phyloP scores from a whole-genome alignment of 345 rosid genomes.

The Rhodamnia argentea region DNA sequence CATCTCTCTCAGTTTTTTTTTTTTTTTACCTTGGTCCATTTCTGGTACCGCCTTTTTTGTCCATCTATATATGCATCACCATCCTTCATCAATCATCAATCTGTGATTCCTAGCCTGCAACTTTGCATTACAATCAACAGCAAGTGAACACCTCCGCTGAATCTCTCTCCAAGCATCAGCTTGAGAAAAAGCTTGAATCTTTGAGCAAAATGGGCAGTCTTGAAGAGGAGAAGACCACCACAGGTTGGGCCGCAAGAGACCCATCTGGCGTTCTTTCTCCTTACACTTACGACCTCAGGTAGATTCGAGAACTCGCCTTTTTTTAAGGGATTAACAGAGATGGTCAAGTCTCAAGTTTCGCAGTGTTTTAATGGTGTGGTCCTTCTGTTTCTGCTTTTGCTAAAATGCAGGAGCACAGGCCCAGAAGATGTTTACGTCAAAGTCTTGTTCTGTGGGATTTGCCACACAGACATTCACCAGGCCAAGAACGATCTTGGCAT shows the following conservation, averaged over 20 bases:
- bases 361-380: background rate
- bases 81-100: too few relatives aligned
- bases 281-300: constrained; percentile 41
- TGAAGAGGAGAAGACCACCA: constrained; percentile 18
- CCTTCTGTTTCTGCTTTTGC: background rate
- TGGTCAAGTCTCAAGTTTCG: background rate
- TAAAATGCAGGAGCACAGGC: constrained; percentile 29
- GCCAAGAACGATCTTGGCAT: constrained; percentile 47
- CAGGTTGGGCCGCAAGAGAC: constrained; percentile 56
- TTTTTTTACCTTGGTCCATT: background rate
- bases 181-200: background rate
- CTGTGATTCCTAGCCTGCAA: background rate
- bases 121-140: background rate
- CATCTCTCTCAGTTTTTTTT: background rate
- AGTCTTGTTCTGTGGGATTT: constrained; percentile 40
- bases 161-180: background rate
- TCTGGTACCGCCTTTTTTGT: background rate
- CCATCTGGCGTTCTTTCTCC: constrained; percentile 40
- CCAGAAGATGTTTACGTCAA: constrained; percentile 39
- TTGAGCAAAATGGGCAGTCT: constrained; percentile 3
- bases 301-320: background rate
- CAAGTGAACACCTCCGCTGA: background rate
- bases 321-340: background rate
- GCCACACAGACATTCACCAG: constrained; percentile 67
- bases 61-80: background rate